A percentile compares a stretch with the other conserved stretches of the same genome.
phyloP scores from a whole-genome alignment of 176 grass and related monocot species.

The Oryza nivara region DNA sequence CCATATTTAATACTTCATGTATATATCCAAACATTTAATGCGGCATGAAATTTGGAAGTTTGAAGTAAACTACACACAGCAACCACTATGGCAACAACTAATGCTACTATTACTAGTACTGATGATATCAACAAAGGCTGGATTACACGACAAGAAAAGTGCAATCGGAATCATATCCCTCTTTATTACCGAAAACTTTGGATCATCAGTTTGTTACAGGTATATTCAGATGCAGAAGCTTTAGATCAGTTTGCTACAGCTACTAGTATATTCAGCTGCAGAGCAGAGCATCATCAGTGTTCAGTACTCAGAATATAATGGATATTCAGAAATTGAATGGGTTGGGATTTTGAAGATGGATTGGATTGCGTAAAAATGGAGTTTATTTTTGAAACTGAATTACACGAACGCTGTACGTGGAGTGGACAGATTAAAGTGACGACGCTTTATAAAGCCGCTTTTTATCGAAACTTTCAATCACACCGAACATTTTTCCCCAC shows the following conservation, averaged over 20 bases:
- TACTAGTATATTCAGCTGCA: not conserved
- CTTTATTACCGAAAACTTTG: slow-evolving; percentile 12
- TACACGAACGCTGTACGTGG: slow-evolving; percentile 20
- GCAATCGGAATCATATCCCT: slow-evolving; percentile 1
- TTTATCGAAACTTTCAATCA: slow-evolving; percentile 38
- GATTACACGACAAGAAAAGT: slow-evolving; percentile 51
- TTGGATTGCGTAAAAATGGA: not conserved
- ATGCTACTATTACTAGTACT: not conserved
- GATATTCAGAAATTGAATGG: not conserved
- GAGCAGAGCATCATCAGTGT: not conserved
- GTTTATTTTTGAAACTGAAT: not conserved
- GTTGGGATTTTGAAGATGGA: not conserved
- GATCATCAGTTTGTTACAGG: not conserved
- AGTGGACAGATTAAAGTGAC: slow-evolving; percentile 47
- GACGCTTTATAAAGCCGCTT: slow-evolving; percentile 59
- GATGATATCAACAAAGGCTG: slow-evolving; percentile 15
- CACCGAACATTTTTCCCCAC: slow-evolving; percentile 30
- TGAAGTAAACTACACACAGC: no score
- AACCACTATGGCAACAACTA: not conserved
- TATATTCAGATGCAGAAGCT: not conserved
- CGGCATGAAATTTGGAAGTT: no score
- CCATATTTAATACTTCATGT: no score
- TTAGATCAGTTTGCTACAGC: no score
- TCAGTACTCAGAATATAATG: not conserved
- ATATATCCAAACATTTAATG: no score